Evolutionary conservation across 306 rosid species (phyloP).

Genomic region (Vigna radiata): DNA sequence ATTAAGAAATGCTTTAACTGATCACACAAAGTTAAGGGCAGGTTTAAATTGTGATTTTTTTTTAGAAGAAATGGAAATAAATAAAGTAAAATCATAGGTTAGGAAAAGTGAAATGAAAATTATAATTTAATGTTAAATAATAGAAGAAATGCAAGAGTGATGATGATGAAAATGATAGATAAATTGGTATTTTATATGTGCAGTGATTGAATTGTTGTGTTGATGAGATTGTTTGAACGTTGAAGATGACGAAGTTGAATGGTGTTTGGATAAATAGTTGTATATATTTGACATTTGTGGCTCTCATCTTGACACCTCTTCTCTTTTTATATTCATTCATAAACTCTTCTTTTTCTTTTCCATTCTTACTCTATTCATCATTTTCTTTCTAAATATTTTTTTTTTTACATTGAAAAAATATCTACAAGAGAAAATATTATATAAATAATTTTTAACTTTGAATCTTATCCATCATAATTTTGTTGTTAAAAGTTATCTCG

Average conservation of each 20-base stretch:
- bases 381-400: neutral
- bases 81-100: too few relatives aligned
- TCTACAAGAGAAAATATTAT: too few relatives aligned
- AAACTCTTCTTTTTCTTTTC: neutral
- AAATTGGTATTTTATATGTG: neutral
- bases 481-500: too few relatives aligned
- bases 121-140: neutral
- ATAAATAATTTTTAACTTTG: too few relatives aligned
- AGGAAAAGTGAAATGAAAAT: too few relatives aligned
- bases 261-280: neutral
- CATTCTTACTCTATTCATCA: neutral
- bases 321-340: neutral
- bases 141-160: neutral
- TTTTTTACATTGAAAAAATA: too few relatives aligned
- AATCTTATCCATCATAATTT: too few relatives aligned
- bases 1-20: too few relatives aligned
- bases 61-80: too few relatives aligned
- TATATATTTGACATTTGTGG: slow-evolving; percentile 39
- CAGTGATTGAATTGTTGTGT: neutral
- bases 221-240: neutral
- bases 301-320: neutral
- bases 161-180: too few relatives aligned
- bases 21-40: too few relatives aligned
- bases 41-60: too few relatives aligned
- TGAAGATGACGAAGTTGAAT: neutral